Conservation (phyloP, 164 flowering plant genomes). For the Protea cynaroides region DNA sequence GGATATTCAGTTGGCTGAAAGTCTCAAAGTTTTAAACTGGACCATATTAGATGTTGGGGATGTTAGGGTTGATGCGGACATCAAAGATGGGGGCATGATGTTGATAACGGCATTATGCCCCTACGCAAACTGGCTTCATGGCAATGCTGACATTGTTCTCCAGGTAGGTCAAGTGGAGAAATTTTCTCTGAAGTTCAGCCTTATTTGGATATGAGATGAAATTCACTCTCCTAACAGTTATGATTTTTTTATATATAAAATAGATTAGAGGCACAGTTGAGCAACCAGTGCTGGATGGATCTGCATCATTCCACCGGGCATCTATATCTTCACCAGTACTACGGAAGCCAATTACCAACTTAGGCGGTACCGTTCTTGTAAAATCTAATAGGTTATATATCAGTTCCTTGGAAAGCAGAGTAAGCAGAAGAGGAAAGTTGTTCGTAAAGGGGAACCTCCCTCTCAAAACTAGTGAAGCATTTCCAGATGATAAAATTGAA, state of each 20-base stretch:
- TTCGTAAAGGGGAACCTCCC: conserved; percentile 80
- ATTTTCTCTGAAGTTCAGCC: conserved; percentile 3
- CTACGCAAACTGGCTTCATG: conserved; percentile 92
- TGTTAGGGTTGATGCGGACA: conserved; percentile 96
- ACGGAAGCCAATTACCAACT: conserved; percentile 77
- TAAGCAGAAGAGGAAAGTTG: conserved; percentile 87
- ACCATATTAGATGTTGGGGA: conserved; percentile 85
- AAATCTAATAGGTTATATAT: conserved; percentile 81
- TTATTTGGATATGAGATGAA: not conserved
- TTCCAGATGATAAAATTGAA: conserved; percentile 76
- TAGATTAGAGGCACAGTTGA: conserved; percentile 98
- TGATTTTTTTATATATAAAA: conserved; percentile 4
- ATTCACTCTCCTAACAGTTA: not conserved
- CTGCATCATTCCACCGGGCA: conserved; percentile 91
- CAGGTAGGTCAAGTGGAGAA: conserved; percentile 43
- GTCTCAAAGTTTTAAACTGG: conserved; percentile 91
- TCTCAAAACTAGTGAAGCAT: conserved; percentile 64
- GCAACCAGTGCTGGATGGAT: conserved; percentile 88
- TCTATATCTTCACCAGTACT: conserved; percentile 92
- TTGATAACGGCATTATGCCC: conserved; percentile 91
- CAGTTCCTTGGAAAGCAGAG: conserved; percentile 78
- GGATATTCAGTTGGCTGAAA: conserved; percentile 81
- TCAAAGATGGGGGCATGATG: conserved; percentile 99
- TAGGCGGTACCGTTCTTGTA: conserved; percentile 83
- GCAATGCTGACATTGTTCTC: conserved; percentile 89